Base-by-base conservation (phyloP, 1,284 basidiomycete species). In the Leccinum solheimii region DNA sequence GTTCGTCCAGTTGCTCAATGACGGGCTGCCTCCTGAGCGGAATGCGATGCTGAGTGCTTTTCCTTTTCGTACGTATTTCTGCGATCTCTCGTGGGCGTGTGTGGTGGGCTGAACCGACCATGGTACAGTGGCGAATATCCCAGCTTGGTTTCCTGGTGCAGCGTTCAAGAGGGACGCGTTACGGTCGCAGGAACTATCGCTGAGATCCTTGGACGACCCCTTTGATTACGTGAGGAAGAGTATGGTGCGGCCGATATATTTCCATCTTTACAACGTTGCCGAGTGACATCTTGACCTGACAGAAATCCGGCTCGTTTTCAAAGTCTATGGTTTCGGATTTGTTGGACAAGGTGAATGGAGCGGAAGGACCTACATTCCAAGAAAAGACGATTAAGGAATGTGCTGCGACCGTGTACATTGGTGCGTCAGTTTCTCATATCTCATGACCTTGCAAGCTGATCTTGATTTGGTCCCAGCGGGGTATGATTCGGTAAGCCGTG, bases 251-350 rank as follows among this genome's bases (percentile, higher is more conserved):
- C 56, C 11, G 8, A 32, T 56, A 16, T 21, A 40, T 27, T 49
- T 23, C 3, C 3, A 13, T 56, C 4, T 13, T 61, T 36, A 30
- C 50, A 2, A 36, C 30, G 9, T 49, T 30, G 6, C 36, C n/a
- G 26, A 62, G 27, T 62, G 57, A 63, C 59, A 1, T 51, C 16
- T 13, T 48, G 56, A 55, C 23, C 21, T 49, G 21, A 2, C 56
- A 73, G 75, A 63, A 64, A 27, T 45, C 55, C 11, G 75, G 75
- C 11, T 71, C 66, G n/a, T 73, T 67, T 60, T n/a, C 55, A 7
- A 72, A 55, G 55, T 73, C 71, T 27, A 70, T 76, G 71, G 72
- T 73, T 26, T 72, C 71, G 3, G 73, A 75, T 50, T 55, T 76
- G 55, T 34, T 72, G 50, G 54, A 59, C 36, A 58, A 58, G 54